Evolutionary conservation across 176 grass and related monocot species (phyloP), one percentile per base, ranked within the genome.

Genomic region (Phragmites australis): DNA sequence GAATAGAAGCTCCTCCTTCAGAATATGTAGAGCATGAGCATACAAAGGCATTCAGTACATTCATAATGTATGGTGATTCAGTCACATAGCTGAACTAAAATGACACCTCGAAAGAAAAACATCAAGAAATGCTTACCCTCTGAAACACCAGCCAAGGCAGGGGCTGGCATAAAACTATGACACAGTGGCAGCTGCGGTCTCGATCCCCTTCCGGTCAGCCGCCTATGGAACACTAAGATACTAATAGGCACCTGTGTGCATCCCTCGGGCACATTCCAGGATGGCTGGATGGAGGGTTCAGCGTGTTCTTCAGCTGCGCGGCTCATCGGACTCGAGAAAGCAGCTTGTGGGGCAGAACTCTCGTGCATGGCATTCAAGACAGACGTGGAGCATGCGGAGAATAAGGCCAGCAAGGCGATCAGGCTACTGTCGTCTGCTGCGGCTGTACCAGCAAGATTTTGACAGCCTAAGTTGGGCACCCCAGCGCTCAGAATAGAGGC

Each of bases 241-340:
- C 14, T 81, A 32, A 89, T 85, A 26, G 87, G 87, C 72, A 89
- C 82, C 57, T 82, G 87, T 4, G 87, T 85, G 82, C 56, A 82
- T 18, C 65, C 82, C 5, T 65, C 23, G 77, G 70, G 82, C 29
- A 89, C 7, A 80, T 66, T 71, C 62, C 23, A 65, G 55, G 77
- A 42, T 42, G 87, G 23, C 65, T 31, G 65, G 78, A 34, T 31
- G 46, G 65, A 81, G 31, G 72, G 42, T 39, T 9, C 46, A 22
- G 14, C 87, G 18, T 48, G 53, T 42, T 85, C 77, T 31, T 81
- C 82, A 64, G 54, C 14, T 50, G 56, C 9, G 5, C 72, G 12
- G 78, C 29, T 65, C 57, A 32, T 72, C 8, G 43, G 50, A 72
- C 40, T 44, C 19, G 58, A 47, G 17, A 27, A 26, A 22, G 39